Evolutionary conservation across 371 early-diverging fungal species (phyloP).

Genomic region (Blastocladiella emersonii): DNA sequence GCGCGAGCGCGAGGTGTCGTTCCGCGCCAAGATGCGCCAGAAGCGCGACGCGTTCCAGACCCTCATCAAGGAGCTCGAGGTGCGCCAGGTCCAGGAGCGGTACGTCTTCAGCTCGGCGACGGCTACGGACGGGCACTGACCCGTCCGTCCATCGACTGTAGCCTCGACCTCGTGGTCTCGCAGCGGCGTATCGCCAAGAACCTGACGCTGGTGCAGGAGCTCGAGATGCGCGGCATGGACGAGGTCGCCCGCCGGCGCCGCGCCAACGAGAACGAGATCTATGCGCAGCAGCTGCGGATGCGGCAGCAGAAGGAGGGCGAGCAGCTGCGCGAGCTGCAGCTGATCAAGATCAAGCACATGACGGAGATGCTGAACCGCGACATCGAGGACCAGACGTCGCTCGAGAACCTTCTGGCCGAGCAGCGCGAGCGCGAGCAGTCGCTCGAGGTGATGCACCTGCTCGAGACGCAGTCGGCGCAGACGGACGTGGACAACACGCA

Average conservation of each 20-base stretch:
- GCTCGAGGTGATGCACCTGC: neutral
- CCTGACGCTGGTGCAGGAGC: neutral
- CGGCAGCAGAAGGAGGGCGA: neutral
- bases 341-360: conserved; percentile 2
- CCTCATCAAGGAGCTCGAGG: neutral
- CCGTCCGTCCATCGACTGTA: neutral
- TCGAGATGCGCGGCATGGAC: neutral
- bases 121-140: neutral
- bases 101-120: neutral
- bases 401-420: neutral
- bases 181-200: neutral
- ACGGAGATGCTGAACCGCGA: neutral
- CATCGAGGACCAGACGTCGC: neutral
- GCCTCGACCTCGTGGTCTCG: neutral
- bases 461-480: neutral
- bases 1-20: neutral
- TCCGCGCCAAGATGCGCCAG: neutral
- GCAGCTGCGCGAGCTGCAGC: neutral
- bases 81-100: neutral
- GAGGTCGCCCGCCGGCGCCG: neutral
- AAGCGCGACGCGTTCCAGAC: neutral
- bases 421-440: neutral
- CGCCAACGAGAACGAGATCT: neutral
- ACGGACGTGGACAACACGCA: neutral
- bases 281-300: neutral